Evolutionary conservation across 345 rosid genomes (phyloP), one percentile per base, ranked within the genome.

Genomic region (Brassica nigra): DNA sequence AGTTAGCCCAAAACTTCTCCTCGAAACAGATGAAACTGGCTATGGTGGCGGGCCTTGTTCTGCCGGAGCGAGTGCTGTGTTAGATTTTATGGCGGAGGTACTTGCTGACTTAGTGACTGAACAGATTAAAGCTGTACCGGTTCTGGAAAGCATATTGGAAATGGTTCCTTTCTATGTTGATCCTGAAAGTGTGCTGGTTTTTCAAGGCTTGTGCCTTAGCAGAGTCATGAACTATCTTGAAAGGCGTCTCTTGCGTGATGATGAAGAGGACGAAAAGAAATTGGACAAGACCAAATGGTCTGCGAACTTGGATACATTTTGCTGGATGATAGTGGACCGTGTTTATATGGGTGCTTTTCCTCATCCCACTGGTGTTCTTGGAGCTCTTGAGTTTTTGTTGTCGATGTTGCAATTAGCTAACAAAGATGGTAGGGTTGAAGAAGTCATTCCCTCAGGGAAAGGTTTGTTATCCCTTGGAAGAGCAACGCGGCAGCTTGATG

Each of bases 41-140:
- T 95, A 90, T 74, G 99, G 98, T 55, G 98, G 99, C 14, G 99
- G 99, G 78, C 98, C 98, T 66, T 95, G 99, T 85, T 93, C 96
- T 83, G 98, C 98, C 54, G 99, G 93, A 78, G 98, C 98, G 47
- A 91, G 97, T 83, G 98, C 98, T 57, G 83, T 90, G 78, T 84
- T 95, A 81, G 99, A 95, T 88, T 95, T 95, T 80, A 81, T 93
- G 85, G 98, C 96, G 33, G 99, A 93, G 88, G 96, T 90, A 84
- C 93, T 95, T 70, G 92, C 99, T 83, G 98, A 90, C 85, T 82
- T 90, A 66, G 27, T 87, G 85, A 89, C 95, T 55, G 99, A 95
- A 88, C 99, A 95, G 88, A 80, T 90, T 75, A 95, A 88, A 89
- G 91, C 95, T 37, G 86, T 93, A 68, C 93, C 84, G 76, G 74